A percentile compares a stretch with the other conserved stretches of the same genome.
phyloP scores from a whole-genome alignment of 495 filamentous ascomycete genomes.

The Penicillium cosmopolitanum region DNA sequence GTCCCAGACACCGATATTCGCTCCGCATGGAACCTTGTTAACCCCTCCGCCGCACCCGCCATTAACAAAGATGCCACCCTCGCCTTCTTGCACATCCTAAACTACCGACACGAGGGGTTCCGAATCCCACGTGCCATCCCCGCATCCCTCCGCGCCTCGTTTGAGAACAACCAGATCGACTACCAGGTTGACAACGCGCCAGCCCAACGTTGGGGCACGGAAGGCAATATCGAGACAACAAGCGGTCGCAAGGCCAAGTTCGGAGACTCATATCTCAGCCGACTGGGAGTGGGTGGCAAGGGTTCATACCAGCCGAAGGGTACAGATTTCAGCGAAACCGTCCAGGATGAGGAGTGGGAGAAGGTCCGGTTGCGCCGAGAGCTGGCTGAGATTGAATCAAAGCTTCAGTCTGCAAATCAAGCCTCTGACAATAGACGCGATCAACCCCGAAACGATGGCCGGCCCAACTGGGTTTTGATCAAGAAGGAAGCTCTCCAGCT shows the following conservation, averaged over 20 bases:
- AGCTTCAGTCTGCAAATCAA: slow-evolving; percentile 75
- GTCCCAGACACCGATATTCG: slow-evolving; percentile 95
- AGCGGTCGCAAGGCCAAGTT: slow-evolving; percentile 94
- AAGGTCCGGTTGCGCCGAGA: slow-evolving; percentile 94
- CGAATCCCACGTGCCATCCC: slow-evolving; percentile 94
- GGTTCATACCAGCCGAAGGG: slow-evolving; percentile 67
- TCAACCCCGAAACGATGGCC: slow-evolving; percentile 57
- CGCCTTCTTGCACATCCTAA: slow-evolving; percentile 94
- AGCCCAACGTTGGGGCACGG: slow-evolving; percentile 67
- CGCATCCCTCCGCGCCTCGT: slow-evolving; percentile 82
- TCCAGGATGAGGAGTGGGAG: slow-evolving; percentile 89
- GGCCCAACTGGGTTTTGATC: slow-evolving; percentile 69
- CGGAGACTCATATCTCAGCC: slow-evolving; percentile 92
- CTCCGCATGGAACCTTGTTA: slow-evolving; percentile 95
- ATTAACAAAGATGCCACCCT: slow-evolving; percentile 95
- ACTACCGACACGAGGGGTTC: slow-evolving; percentile 91
- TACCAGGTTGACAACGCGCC: slow-evolving; percentile 83
- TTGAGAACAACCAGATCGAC: slow-evolving; percentile 92
- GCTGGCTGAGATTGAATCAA: slow-evolving; percentile 81
- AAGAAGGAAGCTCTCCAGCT: slow-evolving; percentile 93
- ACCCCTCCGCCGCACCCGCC: slow-evolving; percentile 73
- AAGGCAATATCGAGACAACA: slow-evolving; percentile 69
- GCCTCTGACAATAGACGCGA: slow-evolving; percentile 61
- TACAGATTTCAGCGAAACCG: slow-evolving; percentile 82
- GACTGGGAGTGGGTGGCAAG: slow-evolving; percentile 83